Evolutionary conservation across 1,139 yeast species (phyloP), one percentile per base, ranked within the genome.

Genomic region (Kodamaea sp.): DNA sequence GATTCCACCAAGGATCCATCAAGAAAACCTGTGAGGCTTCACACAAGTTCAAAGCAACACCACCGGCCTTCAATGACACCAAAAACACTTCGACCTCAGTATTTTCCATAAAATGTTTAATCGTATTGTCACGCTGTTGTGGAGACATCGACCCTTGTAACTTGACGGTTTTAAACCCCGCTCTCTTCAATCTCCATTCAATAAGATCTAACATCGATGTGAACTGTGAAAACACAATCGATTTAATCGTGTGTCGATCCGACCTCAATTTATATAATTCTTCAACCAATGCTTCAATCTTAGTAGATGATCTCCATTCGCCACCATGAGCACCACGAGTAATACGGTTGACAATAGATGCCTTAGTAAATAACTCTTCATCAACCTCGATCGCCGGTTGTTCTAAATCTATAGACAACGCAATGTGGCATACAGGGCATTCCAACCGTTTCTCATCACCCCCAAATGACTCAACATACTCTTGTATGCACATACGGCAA

Each of bases 1-100:
- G 97, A 57, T 92, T 92, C 97, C 97, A 92, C 97, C 98, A 92
- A 24, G 97, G 97, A 54, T 92, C 98, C 71, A 92, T 73, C 36
- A 92, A 73, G 51, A 92, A 92, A 30, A 92, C 97, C 52, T 90
- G 97, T 1, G 95, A 88, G 0, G 98, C 98, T 57, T 94, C 98
- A 54, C 97, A 90, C 50, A 92, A 71, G 58, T 92, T 92, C 49
- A 92, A 73, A 0, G 98, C 98, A 28, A 92, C 98, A 63, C 98
- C 98, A 49, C 99, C 99, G 0, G 99, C 98, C 57, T 92, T 92
- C 52, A 94, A 73, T 24, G 97, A 89, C 6, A 92, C 98, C 43
- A 92, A 65, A 56, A 92, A 92, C 7, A 92, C 95, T 60, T 92
- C 97, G 24, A 92, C 97, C 31, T 77, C 78, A 0, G 96, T 85